Evolutionary conservation across 2,329 filamentous ascomycete genomes (phyloP), one percentile per base, ranked within the genome.

Genomic region (Colletotrichum musae): DNA sequence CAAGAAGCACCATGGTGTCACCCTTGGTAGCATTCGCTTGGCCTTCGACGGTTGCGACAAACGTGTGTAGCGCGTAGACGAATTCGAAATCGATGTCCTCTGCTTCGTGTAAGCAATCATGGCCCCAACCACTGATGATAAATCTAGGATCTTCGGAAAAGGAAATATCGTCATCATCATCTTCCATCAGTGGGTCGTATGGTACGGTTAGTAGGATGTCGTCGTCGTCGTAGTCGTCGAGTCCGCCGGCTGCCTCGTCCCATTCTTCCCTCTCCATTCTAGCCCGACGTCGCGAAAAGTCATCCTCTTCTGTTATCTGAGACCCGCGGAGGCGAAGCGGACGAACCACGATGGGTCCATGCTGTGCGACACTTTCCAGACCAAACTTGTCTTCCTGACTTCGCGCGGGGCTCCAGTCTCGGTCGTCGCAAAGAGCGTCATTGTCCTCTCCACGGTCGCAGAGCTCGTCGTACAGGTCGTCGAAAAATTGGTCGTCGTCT

Each of bases 51-150:
- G 96, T 98, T 32, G 96, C 96, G 73, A 98, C 93, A 77, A 99
- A 99, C 2, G 95, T 99, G 80, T 98, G 96, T 68, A 99, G 86
- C 32, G 96, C 96, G 83, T 99, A 99, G 70, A 99, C 96, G 83
- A 98, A 98, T 80, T 98, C 95, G 85, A 99, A 98, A 87, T 99
- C 96, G 82, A 99, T 99, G 78, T 99, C 96, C 89, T 99, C 96
- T 98, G 86, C 81, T 82, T 92, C 87, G 87, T 89, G 93, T 97
- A 94, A 97, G 94, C 91, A 92, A 85, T 93, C 89, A 83, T 88
- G 88, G 80, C 87, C 90, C 91, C 91, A 95, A 69, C 90, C 91
- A 74, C 88, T 90, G 79, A 93, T 90, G 85, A 92, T 81, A 80
- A 89, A 92, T 81, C 86, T 86, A 69, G 86, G 78, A 77, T 93